Evolutionary conservation across 176 grass and related monocot genomes (phyloP).

Genomic region (Hyparrhenia diplandra): DNA sequence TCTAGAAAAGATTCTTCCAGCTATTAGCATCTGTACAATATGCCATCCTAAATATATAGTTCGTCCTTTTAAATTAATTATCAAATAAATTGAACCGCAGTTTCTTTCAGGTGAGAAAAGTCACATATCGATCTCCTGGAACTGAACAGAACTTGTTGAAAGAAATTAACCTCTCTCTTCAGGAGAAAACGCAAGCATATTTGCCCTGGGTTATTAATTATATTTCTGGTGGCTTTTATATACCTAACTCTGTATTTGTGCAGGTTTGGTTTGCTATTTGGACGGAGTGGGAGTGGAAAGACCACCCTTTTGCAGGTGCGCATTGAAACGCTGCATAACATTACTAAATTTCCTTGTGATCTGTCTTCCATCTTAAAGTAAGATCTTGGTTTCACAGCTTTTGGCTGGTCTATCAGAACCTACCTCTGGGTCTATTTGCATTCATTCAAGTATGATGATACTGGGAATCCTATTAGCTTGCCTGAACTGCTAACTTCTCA

Average conservation of each 20-base stretch:
- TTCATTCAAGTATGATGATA: too few species aligned
- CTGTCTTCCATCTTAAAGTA: conserved; percentile 9
- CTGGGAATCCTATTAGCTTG: too few species aligned
- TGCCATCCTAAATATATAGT: neutral
- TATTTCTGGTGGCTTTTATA: conserved; percentile 1
- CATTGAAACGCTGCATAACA: neutral
- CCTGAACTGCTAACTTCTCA: too few species aligned
- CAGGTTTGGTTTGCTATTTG: conserved; percentile 97
- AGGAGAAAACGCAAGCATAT: conserved; percentile 66
- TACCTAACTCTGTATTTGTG: conserved; percentile 2
- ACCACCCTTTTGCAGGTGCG: conserved; percentile 91
- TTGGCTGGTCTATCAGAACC: too few species aligned
- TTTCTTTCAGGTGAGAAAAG: conserved; percentile 79
- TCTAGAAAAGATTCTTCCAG: neutral
- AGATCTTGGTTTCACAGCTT: conserved; percentile 30
- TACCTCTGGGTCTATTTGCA: too few species aligned
- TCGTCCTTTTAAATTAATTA: neutral
- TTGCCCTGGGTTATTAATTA: neutral
- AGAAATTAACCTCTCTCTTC: conserved; percentile 62
- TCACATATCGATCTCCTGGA: conserved; percentile 73
- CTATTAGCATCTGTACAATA: neutral
- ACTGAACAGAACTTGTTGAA: conserved; percentile 67
- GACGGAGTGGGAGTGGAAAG: conserved; percentile 80
- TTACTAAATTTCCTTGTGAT: neutral
- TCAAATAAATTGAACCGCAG: conserved; percentile 21